Evolutionary conservation across 768 basidiomycete species (phyloP).

Genomic region (Suillus clintonianus): DNA sequence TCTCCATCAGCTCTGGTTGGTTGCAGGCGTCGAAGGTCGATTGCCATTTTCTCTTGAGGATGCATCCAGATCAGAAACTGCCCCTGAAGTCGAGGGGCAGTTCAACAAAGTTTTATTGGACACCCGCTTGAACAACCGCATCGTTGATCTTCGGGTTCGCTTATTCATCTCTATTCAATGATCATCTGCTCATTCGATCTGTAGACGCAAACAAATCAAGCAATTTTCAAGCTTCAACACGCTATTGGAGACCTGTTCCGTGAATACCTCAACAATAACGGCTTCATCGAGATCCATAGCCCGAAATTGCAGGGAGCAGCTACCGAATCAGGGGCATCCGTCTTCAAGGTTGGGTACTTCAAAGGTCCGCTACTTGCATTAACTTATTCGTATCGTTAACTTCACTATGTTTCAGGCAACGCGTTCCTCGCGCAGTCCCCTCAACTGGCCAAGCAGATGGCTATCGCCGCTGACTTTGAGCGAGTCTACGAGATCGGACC

Average conservation of each 20-base stretch:
- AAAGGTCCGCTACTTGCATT: conserved; percentile 55
- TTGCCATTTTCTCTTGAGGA: conserved; percentile 94
- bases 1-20: conserved; percentile 65
- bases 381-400: conserved; percentile 1
- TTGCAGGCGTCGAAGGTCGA: conserved; percentile 75
- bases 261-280: conserved; percentile 66
- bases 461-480: conserved; percentile 97
- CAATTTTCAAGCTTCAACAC: conserved; percentile 89
- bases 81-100: conserved; percentile 61
- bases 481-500: conserved; percentile 96
- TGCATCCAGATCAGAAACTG: conserved; percentile 80
- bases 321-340: conserved; percentile 94
- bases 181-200: conserved; percentile 9
- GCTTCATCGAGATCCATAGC: conserved; percentile 94
- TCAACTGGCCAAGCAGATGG: conserved; percentile 98
- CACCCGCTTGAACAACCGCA: conserved; percentile 91
- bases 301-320: conserved; percentile 97
- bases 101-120: conserved; percentile 85
- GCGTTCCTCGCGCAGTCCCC: conserved; percentile 97
- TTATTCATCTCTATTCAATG: neutral
- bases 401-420: conserved; percentile 50
- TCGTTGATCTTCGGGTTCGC: conserved; percentile 89
- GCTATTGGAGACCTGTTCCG: conserved; percentile 91
- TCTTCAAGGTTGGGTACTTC: conserved; percentile 98
- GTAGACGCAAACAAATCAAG: conserved; percentile 93